A percentile compares a stretch with the other conserved stretches of the same genome.
Evolutionary conservation across 352 stramenopile species (phyloP).

Genomic region (Aphanomyces astaci): DNA sequence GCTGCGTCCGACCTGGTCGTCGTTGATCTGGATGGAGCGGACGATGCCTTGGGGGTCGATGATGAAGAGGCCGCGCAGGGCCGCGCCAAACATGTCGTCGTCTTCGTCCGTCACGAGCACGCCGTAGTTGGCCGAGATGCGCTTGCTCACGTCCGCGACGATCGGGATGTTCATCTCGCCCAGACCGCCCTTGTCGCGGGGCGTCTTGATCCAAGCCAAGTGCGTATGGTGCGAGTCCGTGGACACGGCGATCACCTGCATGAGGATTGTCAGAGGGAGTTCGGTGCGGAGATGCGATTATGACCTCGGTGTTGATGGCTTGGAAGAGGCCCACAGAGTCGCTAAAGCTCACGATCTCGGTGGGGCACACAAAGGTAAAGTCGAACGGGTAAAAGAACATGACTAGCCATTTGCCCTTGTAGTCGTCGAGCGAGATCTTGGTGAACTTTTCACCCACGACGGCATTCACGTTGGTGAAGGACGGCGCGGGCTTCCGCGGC

Average conservation of each 20-base stretch:
- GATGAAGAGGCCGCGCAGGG: conserved; percentile 73
- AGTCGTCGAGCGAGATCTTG: conserved; percentile 68
- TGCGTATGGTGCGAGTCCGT: conserved; percentile 81
- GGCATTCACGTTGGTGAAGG: conserved; percentile 68
- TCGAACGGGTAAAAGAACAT: conserved; percentile 86
- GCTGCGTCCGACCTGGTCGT: conserved; percentile 70
- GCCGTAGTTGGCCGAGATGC: conserved; percentile 76
- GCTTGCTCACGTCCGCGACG: conserved; percentile 74
- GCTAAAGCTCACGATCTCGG: conserved; percentile 76
- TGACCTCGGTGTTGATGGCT: conserved; percentile 62
- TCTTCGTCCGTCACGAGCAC: conserved; percentile 72
- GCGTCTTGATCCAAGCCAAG: conserved; percentile 74
- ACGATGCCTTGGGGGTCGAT: conserved; percentile 79
- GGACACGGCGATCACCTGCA: conserved; percentile 50
- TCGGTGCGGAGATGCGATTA: conserved; percentile 4
- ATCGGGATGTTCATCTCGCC: conserved; percentile 81
- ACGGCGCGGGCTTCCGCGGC: conserved; percentile 56
- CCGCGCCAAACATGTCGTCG: conserved; percentile 56
- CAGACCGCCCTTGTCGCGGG: conserved; percentile 62
- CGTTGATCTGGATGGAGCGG: conserved; percentile 80
- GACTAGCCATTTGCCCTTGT: conserved; percentile 71
- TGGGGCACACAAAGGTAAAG: conserved; percentile 83
- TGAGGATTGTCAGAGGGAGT: conserved; percentile 23
- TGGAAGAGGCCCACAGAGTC: conserved; percentile 62
- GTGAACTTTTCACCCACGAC: conserved; percentile 74